Evolutionary conservation across 2,329 filamentous ascomycete species (phyloP).

Genomic region (Didymella segeticola): DNA sequence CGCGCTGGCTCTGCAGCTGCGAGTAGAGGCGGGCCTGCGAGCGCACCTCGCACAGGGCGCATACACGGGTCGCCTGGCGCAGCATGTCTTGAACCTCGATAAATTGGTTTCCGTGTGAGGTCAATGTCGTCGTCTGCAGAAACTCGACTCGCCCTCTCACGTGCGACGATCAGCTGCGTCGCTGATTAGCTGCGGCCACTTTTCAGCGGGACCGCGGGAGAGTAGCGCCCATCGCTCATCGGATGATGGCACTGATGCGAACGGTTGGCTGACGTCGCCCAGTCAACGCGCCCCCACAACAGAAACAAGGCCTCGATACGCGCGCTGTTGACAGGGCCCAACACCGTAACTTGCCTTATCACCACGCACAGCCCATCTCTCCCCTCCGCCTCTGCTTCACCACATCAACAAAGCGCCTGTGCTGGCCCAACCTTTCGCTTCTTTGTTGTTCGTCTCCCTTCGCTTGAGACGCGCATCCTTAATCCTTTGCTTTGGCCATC

Average conservation of each 20-base stretch:
- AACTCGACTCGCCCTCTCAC: background rate
- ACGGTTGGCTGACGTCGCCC: background rate
- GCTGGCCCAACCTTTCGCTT: conserved; percentile 13
- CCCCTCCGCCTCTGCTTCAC: conserved; percentile 4
- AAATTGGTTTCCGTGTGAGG: too few relatives aligned
- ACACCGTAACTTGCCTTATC: conserved; percentile 12
- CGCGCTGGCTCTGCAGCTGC: conserved; percentile 33
- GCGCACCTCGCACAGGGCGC: conserved; percentile 54
- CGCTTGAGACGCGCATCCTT: conserved; percentile 11
- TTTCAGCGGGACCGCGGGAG: conserved; percentile 6
- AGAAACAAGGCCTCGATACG: too few relatives aligned
- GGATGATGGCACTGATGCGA: background rate
- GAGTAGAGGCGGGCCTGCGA: conserved; percentile 48
- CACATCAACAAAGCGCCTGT: conserved; percentile 10
- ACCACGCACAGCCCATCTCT: conserved; percentile 13
- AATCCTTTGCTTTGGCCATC: too few relatives aligned
- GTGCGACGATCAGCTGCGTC: too few relatives aligned
- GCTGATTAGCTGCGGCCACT: conserved; percentile 9
- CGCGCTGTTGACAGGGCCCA: conserved; percentile 16
- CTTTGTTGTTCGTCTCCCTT: conserved; percentile 3
- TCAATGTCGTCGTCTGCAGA: background rate
- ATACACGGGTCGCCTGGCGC: conserved; percentile 40
- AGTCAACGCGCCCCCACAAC: too few relatives aligned
- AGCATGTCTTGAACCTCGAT: conserved; percentile 36
- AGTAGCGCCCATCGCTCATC: background rate